Base-by-base conservation (phyloP, 176 grass and related monocot species). In the Hordeum marinum region DNA sequence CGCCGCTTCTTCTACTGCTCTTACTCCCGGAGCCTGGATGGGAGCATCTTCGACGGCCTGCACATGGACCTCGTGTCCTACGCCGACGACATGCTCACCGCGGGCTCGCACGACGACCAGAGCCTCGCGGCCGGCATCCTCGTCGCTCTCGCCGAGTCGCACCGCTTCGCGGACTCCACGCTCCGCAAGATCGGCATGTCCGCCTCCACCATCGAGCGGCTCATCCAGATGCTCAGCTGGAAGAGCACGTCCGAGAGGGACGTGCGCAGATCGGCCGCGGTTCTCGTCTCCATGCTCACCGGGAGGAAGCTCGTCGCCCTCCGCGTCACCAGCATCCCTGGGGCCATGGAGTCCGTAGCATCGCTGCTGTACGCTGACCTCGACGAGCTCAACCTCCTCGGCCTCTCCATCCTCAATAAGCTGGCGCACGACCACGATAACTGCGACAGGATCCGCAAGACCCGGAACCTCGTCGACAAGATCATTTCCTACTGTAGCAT, bases 181-280 rank as follows among this genome's bases (percentile, higher is more conserved):
- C 76, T 90, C 21, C 84, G 76, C 31, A 84, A 77, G 68, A 83
- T 92, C 21, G 87, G 84, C 42, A 90, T 80, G 6, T 92, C 87
- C 0, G 73, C 43, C 20, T 11, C 79, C 20, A 20, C 48, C 46
- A 62, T 81, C 14, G 84, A 92, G 80, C 73, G 91, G 20, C 87
- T 92, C 23, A 57, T 92, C 37, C 84, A 92, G 75, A 92, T 92
- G 91, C 77, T 92, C 72, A 92, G 88, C 82, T 92, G 87, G 87
- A 87, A 46, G 45, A 46, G 45, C 45, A 46, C 45, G 45, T 46
- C 45, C 45, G 45, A 46, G 45, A 46, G 45, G 45, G 45, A 46
- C 45, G 13, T 5, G 45, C 45, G 45, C 45, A 46, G 45, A 46
- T 46, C 45, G 12, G 45, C 45, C 45, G 45, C 45, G 45, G 45